Evolutionary conservation across 129 eudicot genomes (phyloP), one percentile per base, ranked within the genome.

Genomic region (Oenanthe sinensis): DNA sequence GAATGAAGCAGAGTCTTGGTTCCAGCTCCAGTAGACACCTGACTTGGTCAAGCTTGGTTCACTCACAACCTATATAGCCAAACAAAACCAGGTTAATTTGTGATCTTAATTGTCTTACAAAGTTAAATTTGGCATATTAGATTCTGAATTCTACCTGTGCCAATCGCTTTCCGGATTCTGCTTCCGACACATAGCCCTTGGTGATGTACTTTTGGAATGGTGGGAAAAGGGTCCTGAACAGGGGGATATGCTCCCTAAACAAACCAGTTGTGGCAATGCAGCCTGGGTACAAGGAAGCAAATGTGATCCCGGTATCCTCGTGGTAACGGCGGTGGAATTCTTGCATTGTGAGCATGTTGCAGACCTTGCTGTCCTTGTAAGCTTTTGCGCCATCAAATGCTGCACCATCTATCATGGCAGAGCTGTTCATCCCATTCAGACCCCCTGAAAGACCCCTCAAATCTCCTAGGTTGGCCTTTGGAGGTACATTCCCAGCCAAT

Each of bases 21-120:
- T 93, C 98, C 98, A 93, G 85, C 98, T 93, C 98, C 96, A 93
- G 74, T 93, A 93, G n/a, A 93, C 96, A 1, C 96, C 98, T 9
- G 96, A 93, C 80, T 93, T 93, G 26, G 98, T 93, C 88, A 93
- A 83, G 81, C 98, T 93, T 50, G 91, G 96, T 71, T 90, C 96
- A 79, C 94, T 90, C 82, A 90, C 98, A 77, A 93, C 94, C 97
- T 92, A 83, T 78, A 83, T 8, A 71, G 48, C 2, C 36, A 68
- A 43, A 30, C 54, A 70, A 63, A 17, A 6, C 9, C 19, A 5
- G 30, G 26, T 46, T 43, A 39, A 26, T 33, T 16, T 43, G 1
- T 43, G 1, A 3, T 26, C 33, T 26, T 46, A 6, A 20, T 43
- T 2, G 47, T 14, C 42, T 37, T 0, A 49, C 54, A 19, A 49